Conservation (phyloP, 352 stramenopile species). For the Phytophthora citrophthora region DNA sequence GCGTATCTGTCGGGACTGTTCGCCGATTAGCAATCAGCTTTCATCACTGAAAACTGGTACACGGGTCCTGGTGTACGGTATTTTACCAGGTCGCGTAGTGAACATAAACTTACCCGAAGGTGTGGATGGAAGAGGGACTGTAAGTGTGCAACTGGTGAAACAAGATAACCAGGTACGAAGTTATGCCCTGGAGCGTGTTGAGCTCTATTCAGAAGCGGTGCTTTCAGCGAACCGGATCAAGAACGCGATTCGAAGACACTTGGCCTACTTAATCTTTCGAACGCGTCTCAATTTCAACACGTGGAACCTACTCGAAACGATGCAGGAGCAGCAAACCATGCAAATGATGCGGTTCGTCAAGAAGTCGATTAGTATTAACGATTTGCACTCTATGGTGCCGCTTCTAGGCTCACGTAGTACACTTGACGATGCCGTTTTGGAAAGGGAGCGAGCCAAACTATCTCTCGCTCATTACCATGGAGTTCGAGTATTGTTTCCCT, state of each 20-base stretch:
- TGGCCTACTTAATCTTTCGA: constrained; percentile 64
- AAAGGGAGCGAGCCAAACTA: neutral
- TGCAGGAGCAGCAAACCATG: neutral
- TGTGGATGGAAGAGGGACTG: neutral
- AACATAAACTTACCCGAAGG: neutral
- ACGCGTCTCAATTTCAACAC: neutral
- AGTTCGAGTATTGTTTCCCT: neutral
- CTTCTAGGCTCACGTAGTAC: neutral
- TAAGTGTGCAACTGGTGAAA: constrained; percentile 50
- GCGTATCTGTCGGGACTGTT: constrained; percentile 75
- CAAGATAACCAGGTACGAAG: constrained; percentile 31
- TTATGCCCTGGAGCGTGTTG: constrained; percentile 57
- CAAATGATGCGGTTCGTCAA: neutral
- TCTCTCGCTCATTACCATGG: neutral
- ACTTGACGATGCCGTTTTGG: neutral
- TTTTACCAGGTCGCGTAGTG: neutral
- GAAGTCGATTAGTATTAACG: neutral
- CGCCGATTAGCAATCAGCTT: constrained; percentile 48
- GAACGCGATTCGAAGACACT: constrained; percentile 60
- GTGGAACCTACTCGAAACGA: neutral
- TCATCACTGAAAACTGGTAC: neutral
- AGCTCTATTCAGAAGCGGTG: constrained; percentile 70
- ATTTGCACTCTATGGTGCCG: neutral
- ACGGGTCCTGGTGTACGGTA: neutral
- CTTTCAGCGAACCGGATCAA: constrained; percentile 81